Evolutionary conservation across 169 alveolate species (phyloP).

Genomic region (Plasmodium adleri): DNA sequence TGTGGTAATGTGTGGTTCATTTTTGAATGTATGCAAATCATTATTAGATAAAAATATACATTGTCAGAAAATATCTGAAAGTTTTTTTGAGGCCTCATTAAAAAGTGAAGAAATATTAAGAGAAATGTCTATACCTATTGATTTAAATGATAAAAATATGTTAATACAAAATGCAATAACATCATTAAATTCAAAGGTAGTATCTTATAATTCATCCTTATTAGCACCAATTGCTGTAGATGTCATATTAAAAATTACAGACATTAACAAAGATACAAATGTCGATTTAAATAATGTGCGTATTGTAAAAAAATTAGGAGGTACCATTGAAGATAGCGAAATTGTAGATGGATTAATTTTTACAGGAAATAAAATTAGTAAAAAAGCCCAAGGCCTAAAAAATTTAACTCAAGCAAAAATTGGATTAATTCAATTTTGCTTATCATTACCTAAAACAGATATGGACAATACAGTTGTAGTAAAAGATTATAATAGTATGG

Average conservation of each 20-base stretch:
- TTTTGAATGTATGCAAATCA: conserved; percentile 95
- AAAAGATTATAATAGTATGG: conserved; percentile 94
- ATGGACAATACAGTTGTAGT: conserved; percentile 97
- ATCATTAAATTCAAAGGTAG: conserved; percentile 98
- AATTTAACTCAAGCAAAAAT: conserved; percentile 95
- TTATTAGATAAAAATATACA: conserved; percentile 97
- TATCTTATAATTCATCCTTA: conserved; percentile 95
- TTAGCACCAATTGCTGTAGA: conserved; percentile 99
- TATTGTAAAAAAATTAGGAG: conserved; percentile 96
- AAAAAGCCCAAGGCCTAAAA: conserved; percentile 97
- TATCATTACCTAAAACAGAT: conserved; percentile 99
- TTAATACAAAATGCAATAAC: conserved; percentile 96
- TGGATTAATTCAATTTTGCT: conserved; percentile 98
- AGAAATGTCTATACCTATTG: conserved; percentile 94
- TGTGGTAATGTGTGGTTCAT: conserved; percentile 98
- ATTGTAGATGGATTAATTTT: conserved; percentile 98
- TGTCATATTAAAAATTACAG: conserved; percentile 92
- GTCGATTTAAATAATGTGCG: conserved; percentile 92
- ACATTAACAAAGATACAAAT: conserved; percentile 84
- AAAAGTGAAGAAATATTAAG: conserved; percentile 92
- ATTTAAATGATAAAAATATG: conserved; percentile 94
- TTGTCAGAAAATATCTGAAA: conserved; percentile 97
- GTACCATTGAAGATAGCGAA: conserved; percentile 99
- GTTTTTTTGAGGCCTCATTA: conserved; percentile 93
- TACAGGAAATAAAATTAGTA: conserved; percentile 95